Evolutionary conservation across 768 basidiomycete genomes (phyloP).

Genomic region (Collybia nuda): DNA sequence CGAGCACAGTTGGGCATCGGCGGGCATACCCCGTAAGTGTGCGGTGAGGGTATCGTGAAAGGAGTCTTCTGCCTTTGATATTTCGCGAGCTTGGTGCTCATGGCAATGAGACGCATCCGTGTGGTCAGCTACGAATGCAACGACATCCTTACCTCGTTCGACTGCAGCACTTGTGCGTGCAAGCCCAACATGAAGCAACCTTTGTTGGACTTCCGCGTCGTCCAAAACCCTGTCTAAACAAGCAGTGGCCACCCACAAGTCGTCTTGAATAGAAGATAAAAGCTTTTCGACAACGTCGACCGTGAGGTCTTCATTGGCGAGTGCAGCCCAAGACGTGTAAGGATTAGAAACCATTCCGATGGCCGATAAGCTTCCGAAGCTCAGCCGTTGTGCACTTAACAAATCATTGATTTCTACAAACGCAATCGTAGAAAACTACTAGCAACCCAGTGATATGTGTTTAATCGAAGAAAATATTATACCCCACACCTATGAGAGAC

Average conservation of each 20-base stretch:
- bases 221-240: constrained; percentile 68
- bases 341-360: constrained; percentile 39
- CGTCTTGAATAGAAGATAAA: constrained; percentile 56
- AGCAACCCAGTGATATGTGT: no score
- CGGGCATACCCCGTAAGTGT: constrained; percentile 57
- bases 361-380: constrained; percentile 15
- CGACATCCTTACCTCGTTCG: constrained; percentile 41
- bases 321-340: constrained; percentile 53
- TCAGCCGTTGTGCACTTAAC: no score
- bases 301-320: constrained; percentile 60
- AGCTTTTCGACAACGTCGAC: constrained; percentile 42
- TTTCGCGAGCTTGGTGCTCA: neutral
- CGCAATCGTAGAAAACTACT: no score
- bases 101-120: neutral
- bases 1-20: constrained; percentile 63
- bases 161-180: constrained; percentile 52
- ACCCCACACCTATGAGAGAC: no score
- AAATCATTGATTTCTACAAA: no score
- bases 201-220: constrained; percentile 51
- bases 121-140: constrained; percentile 14
- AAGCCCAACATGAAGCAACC: constrained; percentile 64
- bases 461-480: no score
- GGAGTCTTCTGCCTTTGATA: constrained; percentile 1
- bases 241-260: constrained; percentile 79
- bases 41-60: constrained; percentile 32